A percentile compares a stretch with the other conserved stretches of the same genome.
Evolutionary conservation across 108 stramenopile species (phyloP).

Genomic region (Cyclotella cryptica): DNA sequence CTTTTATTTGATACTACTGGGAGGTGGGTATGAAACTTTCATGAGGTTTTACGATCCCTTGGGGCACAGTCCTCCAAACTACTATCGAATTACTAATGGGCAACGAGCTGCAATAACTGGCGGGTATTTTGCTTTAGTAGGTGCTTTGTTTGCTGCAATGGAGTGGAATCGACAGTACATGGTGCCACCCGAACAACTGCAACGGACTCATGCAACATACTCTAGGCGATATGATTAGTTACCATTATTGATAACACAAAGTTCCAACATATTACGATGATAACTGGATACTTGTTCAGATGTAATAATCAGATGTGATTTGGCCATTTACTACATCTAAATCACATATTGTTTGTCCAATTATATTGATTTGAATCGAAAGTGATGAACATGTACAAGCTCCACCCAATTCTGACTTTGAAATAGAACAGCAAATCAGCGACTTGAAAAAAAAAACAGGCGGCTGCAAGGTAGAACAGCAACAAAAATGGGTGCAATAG

Average conservation of each 20-base stretch:
- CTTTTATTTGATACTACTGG: slow-evolving; percentile 87
- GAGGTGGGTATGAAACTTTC: slow-evolving; percentile 85
- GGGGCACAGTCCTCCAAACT: slow-evolving; percentile 68
- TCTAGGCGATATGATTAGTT: slow-evolving; percentile 14
- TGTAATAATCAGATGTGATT: background rate
- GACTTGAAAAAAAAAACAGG: no score
- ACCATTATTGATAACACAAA: background rate
- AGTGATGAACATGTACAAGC: no score
- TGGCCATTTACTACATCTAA: no score
- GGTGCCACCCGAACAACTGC: slow-evolving; percentile 74
- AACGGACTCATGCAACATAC: slow-evolving; percentile 23
- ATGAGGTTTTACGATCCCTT: slow-evolving; percentile 80
- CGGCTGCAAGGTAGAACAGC: no score
- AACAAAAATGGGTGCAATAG: no score
- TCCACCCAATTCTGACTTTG: no score
- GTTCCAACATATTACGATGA: background rate
- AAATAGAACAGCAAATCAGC: no score
- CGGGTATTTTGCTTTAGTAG: slow-evolving; percentile 86
- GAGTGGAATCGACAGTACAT: slow-evolving; percentile 76
- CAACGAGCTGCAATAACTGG: slow-evolving; percentile 68
- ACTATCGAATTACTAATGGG: slow-evolving; percentile 69
- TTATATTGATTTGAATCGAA: no score
- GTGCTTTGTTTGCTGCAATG: slow-evolving; percentile 80
- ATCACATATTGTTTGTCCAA: no score
- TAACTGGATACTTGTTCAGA: no score